These are phyloP conservation scores for Arxiozyma heterogenica DNA, from an alignment of 1,139 yeast species.

Conservation along the genomic window DNA sequence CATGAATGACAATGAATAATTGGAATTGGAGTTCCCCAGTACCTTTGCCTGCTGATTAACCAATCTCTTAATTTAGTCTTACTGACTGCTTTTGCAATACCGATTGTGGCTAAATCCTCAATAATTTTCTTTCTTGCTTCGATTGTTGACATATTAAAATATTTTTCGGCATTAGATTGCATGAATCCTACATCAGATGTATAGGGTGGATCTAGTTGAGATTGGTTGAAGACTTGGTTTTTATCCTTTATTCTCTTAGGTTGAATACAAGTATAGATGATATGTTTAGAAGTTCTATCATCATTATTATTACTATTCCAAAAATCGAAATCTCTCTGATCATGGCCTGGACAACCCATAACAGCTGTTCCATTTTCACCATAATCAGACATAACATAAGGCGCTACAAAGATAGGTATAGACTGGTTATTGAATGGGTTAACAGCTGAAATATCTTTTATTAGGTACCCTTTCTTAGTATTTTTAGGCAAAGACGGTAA, in stretches of 20 bases:
- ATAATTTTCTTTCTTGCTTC: conserved; percentile 49
- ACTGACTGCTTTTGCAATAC: conserved; percentile 28
- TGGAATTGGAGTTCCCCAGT: conserved; percentile 99
- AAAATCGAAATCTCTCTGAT: conserved; percentile 68
- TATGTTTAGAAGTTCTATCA: conserved; percentile 41
- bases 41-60: conserved; percentile 88
- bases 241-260: not conserved
- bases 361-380: conserved; percentile 43
- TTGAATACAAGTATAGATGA: conserved; percentile 23
- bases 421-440: conserved; percentile 49
- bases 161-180: conserved; percentile 36
- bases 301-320: conserved; percentile 49
- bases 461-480: conserved; percentile 55
- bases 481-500: conserved; percentile 37
- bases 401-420: conserved; percentile 79
- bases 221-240: not conserved
- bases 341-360: conserved; percentile 98
- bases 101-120: not conserved
- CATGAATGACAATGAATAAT: conserved; percentile 76
- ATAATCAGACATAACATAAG: conserved; percentile 62
- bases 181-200: not conserved
- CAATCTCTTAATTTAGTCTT: conserved; percentile 77
- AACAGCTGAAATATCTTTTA: conserved; percentile 40
- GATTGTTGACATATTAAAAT: conserved; percentile 40
- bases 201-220: not conserved